Conservation (phyloP, 208 protist species). For the Willaertia magna region DNA sequence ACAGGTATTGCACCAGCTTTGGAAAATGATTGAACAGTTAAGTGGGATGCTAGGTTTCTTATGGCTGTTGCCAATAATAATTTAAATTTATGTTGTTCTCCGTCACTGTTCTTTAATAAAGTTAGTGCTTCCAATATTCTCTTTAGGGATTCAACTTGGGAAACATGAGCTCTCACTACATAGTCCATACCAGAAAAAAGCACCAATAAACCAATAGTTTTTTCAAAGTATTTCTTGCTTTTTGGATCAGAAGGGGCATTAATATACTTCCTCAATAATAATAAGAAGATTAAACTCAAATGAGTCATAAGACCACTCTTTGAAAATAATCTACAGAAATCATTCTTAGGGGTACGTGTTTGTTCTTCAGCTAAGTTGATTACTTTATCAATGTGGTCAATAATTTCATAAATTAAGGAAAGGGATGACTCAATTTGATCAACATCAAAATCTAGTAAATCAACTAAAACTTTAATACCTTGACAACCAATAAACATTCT, state of each 20-base stretch:
- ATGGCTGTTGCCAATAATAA: conserved; percentile 36
- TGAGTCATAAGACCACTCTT: conserved; percentile 26
- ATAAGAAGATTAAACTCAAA: conserved; percentile 18
- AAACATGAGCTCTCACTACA: conserved; percentile 14
- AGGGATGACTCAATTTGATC: neutral
- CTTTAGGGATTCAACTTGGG: neutral
- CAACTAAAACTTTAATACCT: conserved; percentile 39
- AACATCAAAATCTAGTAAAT: conserved; percentile 33
- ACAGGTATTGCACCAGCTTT: conserved; percentile 20
- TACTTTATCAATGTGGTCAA: conserved; percentile 28
- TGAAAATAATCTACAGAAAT: conserved; percentile 38
- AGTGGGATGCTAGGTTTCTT: conserved; percentile 45
- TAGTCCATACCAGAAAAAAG: conserved; percentile 16
- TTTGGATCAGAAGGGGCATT: neutral
- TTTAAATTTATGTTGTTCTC: neutral
- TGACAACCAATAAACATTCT: conserved; percentile 61
- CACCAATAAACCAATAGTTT: conserved; percentile 13
- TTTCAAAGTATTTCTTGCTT: conserved; percentile 3
- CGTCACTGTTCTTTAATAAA: neutral
- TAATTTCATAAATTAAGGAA: conserved; percentile 9
- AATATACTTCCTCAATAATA: conserved; percentile 9
- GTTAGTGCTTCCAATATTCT: neutral
- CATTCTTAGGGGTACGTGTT: conserved; percentile 32
- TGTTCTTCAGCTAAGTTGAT: conserved; percentile 30
- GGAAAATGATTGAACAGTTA: conserved; percentile 37